Base-by-base conservation (phyloP, 163 green algal species). In the Chloromonas sp. region DNA sequence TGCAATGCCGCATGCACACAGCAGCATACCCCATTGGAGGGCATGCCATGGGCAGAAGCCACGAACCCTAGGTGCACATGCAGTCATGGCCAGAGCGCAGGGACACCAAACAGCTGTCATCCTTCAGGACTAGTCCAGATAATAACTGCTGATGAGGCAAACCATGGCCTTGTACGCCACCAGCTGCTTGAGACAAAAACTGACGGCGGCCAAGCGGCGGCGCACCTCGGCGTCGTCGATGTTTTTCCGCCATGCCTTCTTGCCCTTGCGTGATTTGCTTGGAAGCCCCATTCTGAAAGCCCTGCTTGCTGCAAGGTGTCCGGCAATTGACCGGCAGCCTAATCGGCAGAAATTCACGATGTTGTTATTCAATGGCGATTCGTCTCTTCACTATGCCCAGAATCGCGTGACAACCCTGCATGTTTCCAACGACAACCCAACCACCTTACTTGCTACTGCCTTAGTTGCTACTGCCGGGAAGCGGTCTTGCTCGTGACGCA, bases 211-310 rank as follows among this genome's bases (percentile, higher is more conserved):
- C 71, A 3, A 57, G 71, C 58, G 58, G 61, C 60, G 15, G 5
- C 83, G 58, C 36, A 89, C 87, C 76, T 90, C 87, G 60, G 76
- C 58, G 70, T 77, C 83, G 14, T 90, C 87, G 15, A 90, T 86
- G 71, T 90, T 90, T 59, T 85, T 88, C n/a, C 87, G 82, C 87
- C 87, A 90, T 78, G 83, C 82, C 36, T 90, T 90, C 79, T 90
- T 90, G 71, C 71, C 71, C 71, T 79, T 79, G 66, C 66, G 66
- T 5, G 66, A 74, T 74, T 5, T 11, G 71, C 71, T 36, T 79
- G 71, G 71, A 36, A 58, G 5, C 2, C 13, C 71, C 71, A 79
- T 79, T 36, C 13, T 3, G 11, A 11, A 76, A n/a, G 8, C 5
- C 66, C 8, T 11, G 66, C 8, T 8, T 76, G 66, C 66, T 36